Evolutionary conservation across 148 eudicot genomes (phyloP).

Genomic region (Limonium bicolor): DNA sequence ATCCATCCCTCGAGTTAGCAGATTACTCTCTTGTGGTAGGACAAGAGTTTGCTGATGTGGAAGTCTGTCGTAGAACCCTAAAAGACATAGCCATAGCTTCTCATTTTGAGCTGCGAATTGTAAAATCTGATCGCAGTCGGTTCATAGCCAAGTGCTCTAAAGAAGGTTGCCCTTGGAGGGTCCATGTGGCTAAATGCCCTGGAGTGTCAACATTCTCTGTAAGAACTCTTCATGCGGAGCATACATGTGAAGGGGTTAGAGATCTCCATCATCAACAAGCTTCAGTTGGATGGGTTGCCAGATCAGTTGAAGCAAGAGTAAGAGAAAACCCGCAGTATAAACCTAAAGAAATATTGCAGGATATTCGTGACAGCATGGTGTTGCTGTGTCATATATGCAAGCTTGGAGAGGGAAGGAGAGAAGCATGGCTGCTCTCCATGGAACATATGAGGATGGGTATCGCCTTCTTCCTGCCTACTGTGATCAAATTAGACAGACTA

Average conservation of each 20-base stretch:
- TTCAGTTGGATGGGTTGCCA: conserved; percentile 97
- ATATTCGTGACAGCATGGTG: conserved; percentile 94
- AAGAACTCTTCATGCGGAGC: conserved; percentile 74
- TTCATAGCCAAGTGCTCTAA: conserved; percentile 92
- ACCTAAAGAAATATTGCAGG: conserved; percentile 94
- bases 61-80: conserved; percentile 71
- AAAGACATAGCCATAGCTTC: conserved; percentile 81
- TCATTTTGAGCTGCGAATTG: conserved; percentile 89
- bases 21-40: conserved; percentile 55
- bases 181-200: conserved; percentile 80
- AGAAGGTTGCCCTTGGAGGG: conserved; percentile 97
- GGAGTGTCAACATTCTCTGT: conserved; percentile 73
- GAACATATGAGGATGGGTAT: conserved; percentile 91
- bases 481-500: conserved; percentile 74
- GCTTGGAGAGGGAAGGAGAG: conserved; percentile 99
- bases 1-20: conserved; percentile 18
- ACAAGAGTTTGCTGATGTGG: conserved; percentile 88
- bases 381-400: conserved; percentile 97
- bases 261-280: conserved; percentile 94
- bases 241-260: conserved; percentile 80
- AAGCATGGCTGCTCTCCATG: conserved; percentile 95
- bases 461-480: conserved; percentile 85
- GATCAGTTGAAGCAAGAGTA: conserved; percentile 76
- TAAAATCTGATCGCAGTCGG: conserved; percentile 91
- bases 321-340: conserved; percentile 86